Conservation (phyloP, 2,329 filamentous ascomycete species). For the Penicillium sp. region DNA sequence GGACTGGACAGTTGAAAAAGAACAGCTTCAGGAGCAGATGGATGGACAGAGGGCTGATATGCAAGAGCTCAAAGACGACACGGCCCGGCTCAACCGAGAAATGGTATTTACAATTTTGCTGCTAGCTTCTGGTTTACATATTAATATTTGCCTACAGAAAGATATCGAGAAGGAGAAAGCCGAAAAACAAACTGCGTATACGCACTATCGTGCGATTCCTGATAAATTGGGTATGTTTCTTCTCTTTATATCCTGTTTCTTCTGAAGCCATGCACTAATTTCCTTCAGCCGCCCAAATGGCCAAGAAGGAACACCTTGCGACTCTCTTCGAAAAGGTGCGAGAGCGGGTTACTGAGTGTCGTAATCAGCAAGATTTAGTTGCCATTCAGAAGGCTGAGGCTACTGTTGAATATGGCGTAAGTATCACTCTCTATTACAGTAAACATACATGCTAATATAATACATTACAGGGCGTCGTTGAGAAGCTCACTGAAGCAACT, state of each 20-base stretch:
- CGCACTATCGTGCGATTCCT: slow-evolving; percentile 66
- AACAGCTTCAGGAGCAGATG: slow-evolving; percentile 28
- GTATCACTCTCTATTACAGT: slow-evolving; percentile 17
- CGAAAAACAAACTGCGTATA: slow-evolving; percentile 64
- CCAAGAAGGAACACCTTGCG: slow-evolving; percentile 45
- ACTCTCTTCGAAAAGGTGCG: slow-evolving; percentile 45
- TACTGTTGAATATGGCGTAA: slow-evolving; percentile 57
- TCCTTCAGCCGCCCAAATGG: slow-evolving; percentile 43
- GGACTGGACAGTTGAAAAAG: slow-evolving; percentile 45
- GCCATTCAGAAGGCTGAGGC: slow-evolving; percentile 58
- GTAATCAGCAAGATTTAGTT: slow-evolving; percentile 56
- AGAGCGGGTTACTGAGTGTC: slow-evolving; percentile 52
- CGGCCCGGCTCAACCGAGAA: slow-evolving; percentile 33
- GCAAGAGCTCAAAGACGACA: slow-evolving; percentile 21
- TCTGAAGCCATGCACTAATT: slow-evolving; percentile 24
- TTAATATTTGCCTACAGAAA: slow-evolving; percentile 23
- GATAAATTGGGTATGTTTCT: slow-evolving; percentile 62
- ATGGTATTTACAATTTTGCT: slow-evolving; percentile 36
- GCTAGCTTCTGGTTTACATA: background rate
- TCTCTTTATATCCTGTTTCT: background rate
- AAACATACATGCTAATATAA: slow-evolving; percentile 10
- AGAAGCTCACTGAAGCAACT: slow-evolving; percentile 61
- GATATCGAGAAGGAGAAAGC: slow-evolving; percentile 59
- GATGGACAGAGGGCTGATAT: slow-evolving; percentile 31
- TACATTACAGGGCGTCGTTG: slow-evolving; percentile 54